Evolutionary conservation across 2,329 filamentous ascomycete species (phyloP), one percentile per base, ranked within the genome.

Genomic region (Exophiala sideris): DNA sequence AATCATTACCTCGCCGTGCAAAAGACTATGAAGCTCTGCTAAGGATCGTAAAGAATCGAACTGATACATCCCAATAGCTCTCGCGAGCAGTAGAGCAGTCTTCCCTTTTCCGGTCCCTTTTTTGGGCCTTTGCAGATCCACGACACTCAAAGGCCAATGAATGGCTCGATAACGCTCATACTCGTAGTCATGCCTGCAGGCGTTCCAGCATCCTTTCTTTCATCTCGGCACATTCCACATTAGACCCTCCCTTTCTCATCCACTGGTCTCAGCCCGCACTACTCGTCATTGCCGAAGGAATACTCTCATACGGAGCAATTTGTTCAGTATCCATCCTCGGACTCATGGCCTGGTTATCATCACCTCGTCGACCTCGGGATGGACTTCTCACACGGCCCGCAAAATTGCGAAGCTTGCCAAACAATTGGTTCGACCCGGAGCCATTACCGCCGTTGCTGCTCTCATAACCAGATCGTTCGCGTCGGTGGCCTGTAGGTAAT

Each of bases 341-440:
- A 32, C 57, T 60, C 54, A 57, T 60, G 7, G 54, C 49, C 44
- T 56, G 54, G 18, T 60, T 60, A 32, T 60, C 57, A 45, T 60
- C 57, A 38, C 50, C 53, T 45, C 41, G 71, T 21, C 79, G 73
- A 38, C 76, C 78, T 50, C 81, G 77, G 58, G 76, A 80, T 47
- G 73, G 79, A 65, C 77, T 82, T 36, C 82, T 75, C 75, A 84
- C 82, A 18, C 81, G 76, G n/a, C 79, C 79, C 2, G 79, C 78
- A 16, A 84, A 72, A 51, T 76, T 80, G 24, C 76, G 71, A 50
- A 81, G 69, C 57, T 79, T 79, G 48, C 70, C 73, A 9, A 79
- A 77, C 34, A 85, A 74, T 54, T 76, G 80, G 14, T 44, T 52
- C 4, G 50, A 47, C 3, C 50, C 48, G 2, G 46, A 50, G 29